Evolutionary conservation across 2,329 filamentous ascomycete genomes (phyloP).

Genomic region (Colletotrichum tofieldiae): DNA sequence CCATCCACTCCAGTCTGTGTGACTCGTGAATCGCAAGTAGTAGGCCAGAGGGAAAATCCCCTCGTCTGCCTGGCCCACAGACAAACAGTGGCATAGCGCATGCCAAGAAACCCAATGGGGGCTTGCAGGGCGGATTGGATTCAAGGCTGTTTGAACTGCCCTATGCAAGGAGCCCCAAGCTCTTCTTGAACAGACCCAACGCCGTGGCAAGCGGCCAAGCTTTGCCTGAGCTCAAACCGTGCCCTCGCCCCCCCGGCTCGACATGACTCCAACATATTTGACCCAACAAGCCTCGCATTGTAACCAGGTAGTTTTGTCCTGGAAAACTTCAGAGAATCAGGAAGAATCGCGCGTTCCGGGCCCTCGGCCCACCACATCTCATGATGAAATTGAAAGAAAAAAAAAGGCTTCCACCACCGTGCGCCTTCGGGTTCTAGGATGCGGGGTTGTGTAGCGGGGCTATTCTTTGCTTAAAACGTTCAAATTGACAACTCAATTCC

Average conservation of each 20-base stretch:
- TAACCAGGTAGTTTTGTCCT: no score
- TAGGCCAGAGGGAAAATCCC: background rate
- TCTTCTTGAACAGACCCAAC: background rate
- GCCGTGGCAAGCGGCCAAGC: background rate
- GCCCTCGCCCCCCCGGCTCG: background rate
- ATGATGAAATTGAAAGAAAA: no score
- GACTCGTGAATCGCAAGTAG: background rate
- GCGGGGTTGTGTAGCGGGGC: background rate
- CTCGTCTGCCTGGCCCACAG: slow-evolving; percentile 11
- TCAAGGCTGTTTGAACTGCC: slow-evolving; percentile 13
- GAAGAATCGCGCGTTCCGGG: background rate
- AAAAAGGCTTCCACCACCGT: background rate
- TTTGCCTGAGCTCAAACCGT: background rate
- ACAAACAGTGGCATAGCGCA: slow-evolving; percentile 31
- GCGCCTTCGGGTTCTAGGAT: background rate
- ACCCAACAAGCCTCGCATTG: no score
- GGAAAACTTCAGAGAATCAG: background rate
- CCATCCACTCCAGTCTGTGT: background rate
- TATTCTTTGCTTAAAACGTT: background rate
- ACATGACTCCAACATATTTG: background rate
- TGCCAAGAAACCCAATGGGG: slow-evolving; percentile 11
- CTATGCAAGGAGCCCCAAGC: slow-evolving; percentile 28
- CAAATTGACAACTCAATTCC: background rate
- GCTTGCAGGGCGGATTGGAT: background rate
- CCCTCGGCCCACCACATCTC: no score